Conservation (phyloP, 2,329 filamentous ascomycete species). For the Aspergillus fumigatiaffinis region DNA sequence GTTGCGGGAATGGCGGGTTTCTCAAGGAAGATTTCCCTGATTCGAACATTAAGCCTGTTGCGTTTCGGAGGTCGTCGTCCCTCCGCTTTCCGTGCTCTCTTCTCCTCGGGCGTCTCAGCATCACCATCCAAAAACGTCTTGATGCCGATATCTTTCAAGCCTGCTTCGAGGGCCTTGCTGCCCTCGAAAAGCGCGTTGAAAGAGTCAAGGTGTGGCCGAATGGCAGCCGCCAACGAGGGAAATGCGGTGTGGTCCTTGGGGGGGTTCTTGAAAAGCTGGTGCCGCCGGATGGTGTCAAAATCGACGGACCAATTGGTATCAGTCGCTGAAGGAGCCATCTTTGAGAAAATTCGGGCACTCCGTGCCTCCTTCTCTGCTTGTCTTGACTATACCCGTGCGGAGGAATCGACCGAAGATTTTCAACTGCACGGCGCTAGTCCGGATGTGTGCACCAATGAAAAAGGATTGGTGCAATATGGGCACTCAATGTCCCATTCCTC, state of each 20-base stretch:
- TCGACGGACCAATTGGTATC: conserved; percentile 75
- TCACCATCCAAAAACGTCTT: conserved; percentile 84
- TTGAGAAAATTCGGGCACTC: conserved; percentile 4
- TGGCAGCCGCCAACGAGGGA: conserved; percentile 77
- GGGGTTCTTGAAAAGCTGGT: conserved; percentile 83
- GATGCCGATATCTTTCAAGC: conserved; percentile 80
- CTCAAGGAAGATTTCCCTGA: conserved; percentile 77
- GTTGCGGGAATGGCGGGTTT: conserved; percentile 73
- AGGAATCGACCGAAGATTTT: conserved; percentile 14
- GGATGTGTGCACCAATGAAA: conserved; percentile 1
- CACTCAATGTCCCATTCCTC: conserved; percentile 4
- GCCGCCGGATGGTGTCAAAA: conserved; percentile 79
- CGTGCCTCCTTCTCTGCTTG: not conserved
- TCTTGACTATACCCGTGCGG: conserved; percentile 9
- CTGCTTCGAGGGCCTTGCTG: conserved; percentile 70
- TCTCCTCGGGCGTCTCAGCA: conserved; percentile 38
- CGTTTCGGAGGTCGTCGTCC: conserved; percentile 52
- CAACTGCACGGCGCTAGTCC: conserved; percentile 6
- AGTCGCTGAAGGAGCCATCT: conserved; percentile 57
- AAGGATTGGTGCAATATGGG: conserved; percentile 1
- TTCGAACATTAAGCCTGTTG: conserved; percentile 73
- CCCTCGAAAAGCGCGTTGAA: conserved; percentile 86
- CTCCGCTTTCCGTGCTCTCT: conserved; percentile 46
- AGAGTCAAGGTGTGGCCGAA: conserved; percentile 88
- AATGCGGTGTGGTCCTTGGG: conserved; percentile 85